Base-by-base conservation (phyloP, 2,329 filamentous ascomycete genomes). In the Epichloe glyceriae region DNA sequence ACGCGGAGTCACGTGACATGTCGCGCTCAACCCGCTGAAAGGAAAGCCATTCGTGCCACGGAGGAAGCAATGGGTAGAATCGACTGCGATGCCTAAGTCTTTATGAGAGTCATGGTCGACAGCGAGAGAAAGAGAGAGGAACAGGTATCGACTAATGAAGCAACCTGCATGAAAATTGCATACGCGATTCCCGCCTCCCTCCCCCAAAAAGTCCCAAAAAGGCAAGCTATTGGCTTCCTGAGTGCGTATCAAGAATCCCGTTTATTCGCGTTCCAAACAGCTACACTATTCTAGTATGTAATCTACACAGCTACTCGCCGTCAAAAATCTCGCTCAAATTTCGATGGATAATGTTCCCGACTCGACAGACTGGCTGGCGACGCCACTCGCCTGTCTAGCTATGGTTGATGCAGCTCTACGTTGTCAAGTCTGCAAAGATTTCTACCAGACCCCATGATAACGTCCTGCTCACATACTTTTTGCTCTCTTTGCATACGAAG, bases 391-490 rank as follows among this genome's bases (percentile, higher is more conserved):
- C 15, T 71, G 72, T 14, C 77, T 94, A 50, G 74, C 81, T 46
- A 71, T 78, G 14, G 79, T 98, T 55, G 93, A 98, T 62, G 82
- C 85, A 53, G 82, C 89, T 3, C 75, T 98, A 19, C 87, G 93
- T 59, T 98, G 93, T 69, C 88, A 97, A 67, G 86, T 98, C 53
- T 98, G 93, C 79, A 97, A 97, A 65, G 94, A 98, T 67, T 95
- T 97, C 69, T 97, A 87, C 71, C 82, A 82, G 54, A 95, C 89
- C 93, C 93, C 0, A 93, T 98, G 79, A 84, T 96, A 55, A 98
- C 93, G 1, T 86, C 87, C 1, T 98, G 93, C 70, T 86, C 82
- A 50, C 93, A 98, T 65, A 97, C 93, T 0, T 98, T 98, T 63
- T 98, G 93, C 73, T 96, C 91, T 6, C 72, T 95, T 50, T 98